Conservation (phyloP, 2,329 filamentous ascomycete genomes). For the Dactylellina parvicollis region DNA sequence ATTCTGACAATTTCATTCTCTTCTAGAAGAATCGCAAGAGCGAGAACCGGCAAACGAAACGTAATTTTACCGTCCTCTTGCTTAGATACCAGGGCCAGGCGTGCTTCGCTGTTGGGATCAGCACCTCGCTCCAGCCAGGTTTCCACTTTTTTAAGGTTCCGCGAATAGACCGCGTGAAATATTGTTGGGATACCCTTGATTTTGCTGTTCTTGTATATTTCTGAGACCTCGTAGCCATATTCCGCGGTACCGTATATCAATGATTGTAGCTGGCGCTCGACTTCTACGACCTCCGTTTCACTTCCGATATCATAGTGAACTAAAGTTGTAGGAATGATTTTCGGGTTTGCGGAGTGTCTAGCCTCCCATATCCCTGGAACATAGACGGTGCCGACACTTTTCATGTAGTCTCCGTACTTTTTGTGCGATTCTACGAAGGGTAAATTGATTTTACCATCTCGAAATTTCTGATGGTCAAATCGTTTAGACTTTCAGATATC, state of each 20-base stretch:
- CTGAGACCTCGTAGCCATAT: background rate
- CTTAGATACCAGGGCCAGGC: background rate
- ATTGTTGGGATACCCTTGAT: background rate
- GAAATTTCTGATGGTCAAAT: background rate
- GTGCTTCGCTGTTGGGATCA: background rate
- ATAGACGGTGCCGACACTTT: too few species aligned
- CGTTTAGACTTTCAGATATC: background rate
- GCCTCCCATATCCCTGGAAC: background rate
- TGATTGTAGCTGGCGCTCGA: background rate
- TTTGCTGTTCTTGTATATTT: background rate
- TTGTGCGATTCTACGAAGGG: background rate
- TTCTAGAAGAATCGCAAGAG: background rate
- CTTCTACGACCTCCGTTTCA: background rate
- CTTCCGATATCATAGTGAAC: background rate
- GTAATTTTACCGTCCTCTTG: too few species aligned
- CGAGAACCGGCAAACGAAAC: background rate
- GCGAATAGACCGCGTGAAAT: background rate
- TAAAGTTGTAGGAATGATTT: background rate
- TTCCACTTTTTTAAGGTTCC: constrained; percentile 3
- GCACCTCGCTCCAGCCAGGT: constrained; percentile 2
- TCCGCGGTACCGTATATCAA: background rate
- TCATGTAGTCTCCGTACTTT: background rate
- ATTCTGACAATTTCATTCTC: background rate
- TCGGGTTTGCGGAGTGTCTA: background rate
- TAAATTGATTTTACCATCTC: background rate